Evolutionary conservation across 2,329 filamentous ascomycete genomes (phyloP).

Genomic region (Thelonectria blattea): DNA sequence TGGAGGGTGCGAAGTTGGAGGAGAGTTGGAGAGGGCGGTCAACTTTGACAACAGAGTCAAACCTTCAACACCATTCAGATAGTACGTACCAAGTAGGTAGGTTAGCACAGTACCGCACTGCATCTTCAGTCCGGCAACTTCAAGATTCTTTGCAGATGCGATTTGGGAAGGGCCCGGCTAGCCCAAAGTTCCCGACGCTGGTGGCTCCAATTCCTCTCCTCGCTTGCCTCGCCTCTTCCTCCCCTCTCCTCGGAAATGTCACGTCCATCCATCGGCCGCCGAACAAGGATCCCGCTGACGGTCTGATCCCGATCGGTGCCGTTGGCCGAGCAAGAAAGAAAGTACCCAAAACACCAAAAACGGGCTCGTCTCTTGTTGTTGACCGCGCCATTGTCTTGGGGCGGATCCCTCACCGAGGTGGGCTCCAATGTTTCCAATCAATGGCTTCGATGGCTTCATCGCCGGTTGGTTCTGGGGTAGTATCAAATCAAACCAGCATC

Average conservation of each 20-base stretch:
- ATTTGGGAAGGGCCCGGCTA: conserved; percentile 3
- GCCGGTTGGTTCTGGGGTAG: conserved; percentile 28
- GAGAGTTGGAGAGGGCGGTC: background rate
- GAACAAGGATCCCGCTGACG: conserved; percentile 26
- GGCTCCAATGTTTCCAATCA: conserved; percentile 16
- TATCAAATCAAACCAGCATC: conserved; percentile 12
- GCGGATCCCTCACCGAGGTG: conserved; percentile 7
- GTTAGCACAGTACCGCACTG: too few relatives aligned
- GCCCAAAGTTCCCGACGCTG: conserved; percentile 22
- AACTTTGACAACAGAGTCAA: too few relatives aligned
- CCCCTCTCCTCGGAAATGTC: conserved; percentile 26
- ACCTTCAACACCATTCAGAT: too few relatives aligned
- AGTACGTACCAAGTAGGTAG: too few relatives aligned
- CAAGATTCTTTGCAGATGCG: conserved; percentile 18
- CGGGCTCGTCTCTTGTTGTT: conserved; percentile 12
- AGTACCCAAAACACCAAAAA: background rate
- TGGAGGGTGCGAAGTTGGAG: background rate
- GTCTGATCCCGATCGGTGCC: conserved; percentile 24
- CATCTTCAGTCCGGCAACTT: background rate
- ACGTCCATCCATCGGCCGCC: conserved; percentile 8
- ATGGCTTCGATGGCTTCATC: conserved; percentile 18
- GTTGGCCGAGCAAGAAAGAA: conserved; percentile 12
- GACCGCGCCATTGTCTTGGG: conserved; percentile 19
- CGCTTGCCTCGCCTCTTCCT: background rate
- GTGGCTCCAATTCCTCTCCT: too few relatives aligned